Conservation (phyloP, 805 yeast genomes). For the Barnettozyma populi region DNA sequence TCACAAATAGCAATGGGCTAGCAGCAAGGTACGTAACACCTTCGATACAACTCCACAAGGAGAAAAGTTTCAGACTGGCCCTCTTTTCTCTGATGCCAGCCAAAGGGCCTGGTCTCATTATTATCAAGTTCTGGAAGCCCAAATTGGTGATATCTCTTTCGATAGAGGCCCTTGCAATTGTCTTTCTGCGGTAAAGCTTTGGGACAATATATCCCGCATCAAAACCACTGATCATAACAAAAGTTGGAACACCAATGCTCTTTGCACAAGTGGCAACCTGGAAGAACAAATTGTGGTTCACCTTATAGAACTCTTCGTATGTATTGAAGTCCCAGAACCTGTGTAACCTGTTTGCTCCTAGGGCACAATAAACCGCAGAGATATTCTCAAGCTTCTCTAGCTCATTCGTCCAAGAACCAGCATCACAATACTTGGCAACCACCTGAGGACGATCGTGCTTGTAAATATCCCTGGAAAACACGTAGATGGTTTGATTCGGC, state of each 20-base stretch:
- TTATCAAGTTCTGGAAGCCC: constrained; percentile 7
- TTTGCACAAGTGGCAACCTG: constrained; percentile 14
- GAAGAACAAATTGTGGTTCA: constrained; percentile 11
- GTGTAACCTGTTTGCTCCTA: constrained; percentile 10
- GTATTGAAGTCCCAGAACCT: constrained; percentile 4
- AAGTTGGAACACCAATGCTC: constrained; percentile 8
- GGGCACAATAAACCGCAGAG: constrained; percentile 13
- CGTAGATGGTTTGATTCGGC: constrained; percentile 5
- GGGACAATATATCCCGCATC: constrained; percentile 8
- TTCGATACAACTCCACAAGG: constrained; percentile 11
- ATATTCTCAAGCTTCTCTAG: constrained; percentile 11
- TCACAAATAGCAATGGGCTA: constrained; percentile 6
- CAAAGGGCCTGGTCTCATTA: constrained; percentile 14
- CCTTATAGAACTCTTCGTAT: constrained; percentile 7
- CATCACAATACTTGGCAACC: constrained; percentile 7
- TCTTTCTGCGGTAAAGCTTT: constrained; percentile 5
- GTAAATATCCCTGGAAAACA: constrained; percentile 9
- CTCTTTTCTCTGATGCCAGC: constrained; percentile 14
- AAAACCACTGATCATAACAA: constrained; percentile 10
- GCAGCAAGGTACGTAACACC: constrained; percentile 2
- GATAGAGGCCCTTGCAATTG: constrained; percentile 9
- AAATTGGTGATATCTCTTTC: constrained; percentile 10
- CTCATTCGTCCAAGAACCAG: constrained; percentile 12
- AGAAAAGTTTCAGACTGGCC: constrained; percentile 8
- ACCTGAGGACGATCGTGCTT: constrained; percentile 10